Evolutionary conservation across 2,329 filamentous ascomycete genomes (phyloP), one percentile per base, ranked within the genome.

Genomic region (Penicillium sp.): DNA sequence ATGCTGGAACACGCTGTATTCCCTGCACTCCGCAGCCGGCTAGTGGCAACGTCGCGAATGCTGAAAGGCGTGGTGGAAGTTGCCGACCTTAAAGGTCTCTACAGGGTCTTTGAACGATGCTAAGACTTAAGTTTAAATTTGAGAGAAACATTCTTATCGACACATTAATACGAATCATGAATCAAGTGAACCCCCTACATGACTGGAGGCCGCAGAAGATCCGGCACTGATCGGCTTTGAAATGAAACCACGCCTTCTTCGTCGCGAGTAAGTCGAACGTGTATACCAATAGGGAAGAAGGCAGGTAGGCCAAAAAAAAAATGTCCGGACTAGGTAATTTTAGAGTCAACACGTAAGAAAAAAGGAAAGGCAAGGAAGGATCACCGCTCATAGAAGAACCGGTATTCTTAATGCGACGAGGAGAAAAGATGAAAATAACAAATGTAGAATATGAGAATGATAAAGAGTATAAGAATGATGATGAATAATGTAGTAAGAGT

Each of bases 31-130:
- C 90, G 90, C 69, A 79, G 87, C 5, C 81, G 91, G 52, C 74
- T 99, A 43, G 84, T 97, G 51, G 92, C 90, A 18, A 96, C 94
- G 8, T 87, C 83, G 59, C 79, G 81, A 5, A 74, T 97, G 64
- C 83, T 95, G 74, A 84, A 85, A 46, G 88, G 85, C 0, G 84
- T 96, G 10, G 76, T 95, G 43, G 93, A 99, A 72, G 85, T 96
- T 45, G 93, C 94, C 2, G 90, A 95, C 74, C 72, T 97, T 53
- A 97, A 96, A 72, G 91, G 92, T 0, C 69, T 99, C 52, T 99
- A 99, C 72, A 80, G 89, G 42, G 92, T 97, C 2, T 99, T 99
- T 78, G 94, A 99, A 74, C 79, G 94, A 49, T 97, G 94, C 71
- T 97, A 71, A 82, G 42, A 24, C 16, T 39, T 39, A 13, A 41